Evolutionary conservation across 2,329 filamentous ascomycete genomes (phyloP).

Genomic region (Seiridium cupressi): DNA sequence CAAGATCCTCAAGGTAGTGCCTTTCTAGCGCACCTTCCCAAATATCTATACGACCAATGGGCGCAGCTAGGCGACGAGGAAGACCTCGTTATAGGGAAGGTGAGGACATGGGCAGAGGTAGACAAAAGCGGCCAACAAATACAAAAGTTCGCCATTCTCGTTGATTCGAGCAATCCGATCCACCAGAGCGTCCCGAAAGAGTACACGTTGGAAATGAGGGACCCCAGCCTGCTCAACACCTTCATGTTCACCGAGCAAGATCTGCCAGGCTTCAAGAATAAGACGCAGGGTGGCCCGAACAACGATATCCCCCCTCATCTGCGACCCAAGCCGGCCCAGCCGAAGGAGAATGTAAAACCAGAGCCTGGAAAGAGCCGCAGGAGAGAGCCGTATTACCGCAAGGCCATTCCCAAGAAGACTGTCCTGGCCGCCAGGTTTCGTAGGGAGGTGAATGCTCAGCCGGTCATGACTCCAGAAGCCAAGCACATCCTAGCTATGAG

Average conservation of each 20-base stretch:
- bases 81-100: slow-evolving; percentile 77
- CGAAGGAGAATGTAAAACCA: slow-evolving; percentile 25
- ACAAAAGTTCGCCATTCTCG: slow-evolving; percentile 61
- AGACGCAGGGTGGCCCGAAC: slow-evolving; percentile 56
- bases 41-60: slow-evolving; percentile 81
- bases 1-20: slow-evolving; percentile 42
- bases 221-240: slow-evolving; percentile 71
- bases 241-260: slow-evolving; percentile 95
- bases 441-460: slow-evolving; percentile 74
- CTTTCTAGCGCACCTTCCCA: slow-evolving; percentile 77
- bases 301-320: slow-evolving; percentile 59
- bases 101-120: slow-evolving; percentile 57
- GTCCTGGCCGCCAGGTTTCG: slow-evolving; percentile 69
- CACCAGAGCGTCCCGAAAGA: slow-evolving; percentile 82
- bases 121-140: slow-evolving; percentile 49
- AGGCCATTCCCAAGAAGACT: slow-evolving; percentile 80
- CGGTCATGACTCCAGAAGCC: slow-evolving; percentile 70
- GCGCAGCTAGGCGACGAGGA: slow-evolving; percentile 72
- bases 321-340: slow-evolving; percentile 39
- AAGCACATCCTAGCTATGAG: slow-evolving; percentile 58
- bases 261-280: slow-evolving; percentile 70
- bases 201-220: slow-evolving; percentile 74
- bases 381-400: slow-evolving; percentile 62
- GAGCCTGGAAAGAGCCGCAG: slow-evolving; percentile 41
- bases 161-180: slow-evolving; percentile 60